Percentiles rank a stretch among this genome's conserved stretches.
Evolutionary conservation across 2,329 filamentous ascomycete genomes (phyloP).

Genomic region (Cylindrodendrum hubeiense): DNA sequence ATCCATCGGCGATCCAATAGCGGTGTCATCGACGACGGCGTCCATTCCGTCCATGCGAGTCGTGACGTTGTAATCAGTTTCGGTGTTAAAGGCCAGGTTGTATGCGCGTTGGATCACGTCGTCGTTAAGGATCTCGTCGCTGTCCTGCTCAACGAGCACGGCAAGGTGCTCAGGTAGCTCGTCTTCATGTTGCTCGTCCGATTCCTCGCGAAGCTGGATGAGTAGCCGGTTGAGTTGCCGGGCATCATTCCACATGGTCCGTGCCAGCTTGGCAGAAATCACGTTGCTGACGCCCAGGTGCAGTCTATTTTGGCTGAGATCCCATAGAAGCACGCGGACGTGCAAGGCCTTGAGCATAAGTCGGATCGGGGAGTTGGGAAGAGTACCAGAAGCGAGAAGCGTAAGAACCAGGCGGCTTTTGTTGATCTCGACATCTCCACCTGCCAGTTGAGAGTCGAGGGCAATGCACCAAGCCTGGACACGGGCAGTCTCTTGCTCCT

Average conservation of each 20-base stretch:
- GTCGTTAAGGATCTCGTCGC: conserved; percentile 83
- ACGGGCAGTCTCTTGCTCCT: conserved; percentile 86
- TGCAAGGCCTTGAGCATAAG: conserved; percentile 95
- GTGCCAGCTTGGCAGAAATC: conserved; percentile 79
- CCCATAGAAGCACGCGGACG: conserved; percentile 89
- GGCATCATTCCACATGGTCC: conserved; percentile 85
- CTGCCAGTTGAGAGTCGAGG: conserved; percentile 90
- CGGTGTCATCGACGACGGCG: conserved; percentile 84
- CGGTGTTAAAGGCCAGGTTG: conserved; percentile 89
- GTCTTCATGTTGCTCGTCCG: conserved; percentile 64
- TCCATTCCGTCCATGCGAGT: conserved; percentile 80
- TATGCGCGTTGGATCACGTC: conserved; percentile 86
- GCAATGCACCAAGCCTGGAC: conserved; percentile 95
- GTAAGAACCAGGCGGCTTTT: conserved; percentile 88
- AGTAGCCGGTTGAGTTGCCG: conserved; percentile 70
- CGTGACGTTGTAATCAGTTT: conserved; percentile 75
- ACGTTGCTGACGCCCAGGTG: conserved; percentile 75
- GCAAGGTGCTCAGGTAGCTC: conserved; percentile 81
- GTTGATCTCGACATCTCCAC: conserved; percentile 90
- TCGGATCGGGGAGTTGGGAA: conserved; percentile 84
- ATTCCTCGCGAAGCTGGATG: conserved; percentile 54
- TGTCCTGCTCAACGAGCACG: conserved; percentile 81
- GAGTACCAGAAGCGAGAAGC: conserved; percentile 86
- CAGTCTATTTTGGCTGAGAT: conserved; percentile 74
- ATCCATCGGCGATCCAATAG: conserved; percentile 88